Evolutionary conservation across 2,329 filamentous ascomycete species (phyloP).

Genomic region (Myriosclerotinia duriaeana): DNA sequence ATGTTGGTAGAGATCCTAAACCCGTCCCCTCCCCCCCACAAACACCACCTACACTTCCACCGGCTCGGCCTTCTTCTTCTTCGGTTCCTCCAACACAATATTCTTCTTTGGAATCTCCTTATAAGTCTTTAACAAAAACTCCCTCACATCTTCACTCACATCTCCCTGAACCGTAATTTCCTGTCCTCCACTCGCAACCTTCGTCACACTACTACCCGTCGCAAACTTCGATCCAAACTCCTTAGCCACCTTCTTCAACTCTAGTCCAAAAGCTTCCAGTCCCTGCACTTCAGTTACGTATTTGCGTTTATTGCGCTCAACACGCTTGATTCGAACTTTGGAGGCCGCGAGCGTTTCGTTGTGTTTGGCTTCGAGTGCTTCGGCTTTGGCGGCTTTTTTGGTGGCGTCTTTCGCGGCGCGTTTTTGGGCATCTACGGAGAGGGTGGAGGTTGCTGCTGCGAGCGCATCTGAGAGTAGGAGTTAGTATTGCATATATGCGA

Average conservation of each 20-base stretch:
- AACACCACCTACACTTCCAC: constrained; percentile 2
- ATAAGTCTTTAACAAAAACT: constrained; percentile 87
- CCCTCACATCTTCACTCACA: constrained; percentile 89
- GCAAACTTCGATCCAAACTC: constrained; percentile 99
- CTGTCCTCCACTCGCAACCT: constrained; percentile 79
- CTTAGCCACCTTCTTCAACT: constrained; percentile 94
- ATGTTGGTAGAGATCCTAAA: not conserved
- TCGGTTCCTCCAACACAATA: constrained; percentile 91
- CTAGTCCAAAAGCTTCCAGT: constrained; percentile 84
- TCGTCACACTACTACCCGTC: constrained; percentile 89
- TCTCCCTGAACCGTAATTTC: constrained; percentile 98
- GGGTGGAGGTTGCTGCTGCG: constrained; percentile 77
- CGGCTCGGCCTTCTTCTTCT: constrained; percentile 78
- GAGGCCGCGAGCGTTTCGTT: constrained; percentile 75
- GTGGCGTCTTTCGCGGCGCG: constrained; percentile 92
- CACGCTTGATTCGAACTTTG: constrained; percentile 88
- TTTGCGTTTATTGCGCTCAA: constrained; percentile 98
- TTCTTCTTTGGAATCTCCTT: constrained; percentile 91
- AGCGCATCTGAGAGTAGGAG: constrained; percentile 61
- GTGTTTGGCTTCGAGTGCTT: constrained; percentile 79
- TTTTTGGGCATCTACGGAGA: constrained; percentile 89
- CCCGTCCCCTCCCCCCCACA: too few species aligned
- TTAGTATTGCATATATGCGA: not conserved
- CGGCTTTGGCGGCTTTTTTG: constrained; percentile 95
- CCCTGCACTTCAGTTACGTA: constrained; percentile 91